Base-by-base conservation (phyloP, 177 flowering plant genomes). In the Telopea speciosissima region DNA sequence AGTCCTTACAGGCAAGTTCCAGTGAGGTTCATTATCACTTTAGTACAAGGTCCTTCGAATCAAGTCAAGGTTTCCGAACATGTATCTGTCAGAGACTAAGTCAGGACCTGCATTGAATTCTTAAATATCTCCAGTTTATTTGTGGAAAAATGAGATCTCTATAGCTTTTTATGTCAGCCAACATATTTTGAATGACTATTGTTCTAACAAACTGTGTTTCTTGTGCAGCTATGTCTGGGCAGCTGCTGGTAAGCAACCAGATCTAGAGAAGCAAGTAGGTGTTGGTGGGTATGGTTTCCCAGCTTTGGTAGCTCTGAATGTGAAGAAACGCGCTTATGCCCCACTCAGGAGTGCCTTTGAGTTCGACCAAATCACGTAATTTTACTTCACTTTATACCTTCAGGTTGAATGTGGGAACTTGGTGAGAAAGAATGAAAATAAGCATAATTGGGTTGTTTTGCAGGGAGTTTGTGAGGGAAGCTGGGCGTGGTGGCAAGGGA, bases 271-370 rank as follows among this genome's bases (percentile, higher is more conserved):
- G 77, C 87, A 77, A 68, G 90, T 95, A 16, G 96, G 97, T 69
- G 99, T 95, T 68, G 99, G 99, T 64, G 99, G 99, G 16, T 92
- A 95, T 65, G 97, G 97, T 0, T 95, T 91, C 80, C 99, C 97
- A 17, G 97, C 99, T 68, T 68, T 92, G 84, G 96, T 95, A 14
- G 99, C 97, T 26, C 76, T 92, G 68, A 92, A 92, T 71, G 74
- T 83, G 72, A 95, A 93, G 87, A 95, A 92, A 83, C 86, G 88
- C 70, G 97, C 82, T 26, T 91, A 89, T 76, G 95, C 96, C 59
- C 97, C 99, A 26, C 91, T 95, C 4, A 84, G 85, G 77, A 88
- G 97, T 67, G 97, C 97, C 26, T 95, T 86, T 75, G 92, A 87
- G 81, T 84, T 83, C n/a, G 94, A 88, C 19, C 97, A 89, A 5